Base-by-base conservation (phyloP, 2,329 filamentous ascomycete genomes). In the Orbilia oligospora region DNA sequence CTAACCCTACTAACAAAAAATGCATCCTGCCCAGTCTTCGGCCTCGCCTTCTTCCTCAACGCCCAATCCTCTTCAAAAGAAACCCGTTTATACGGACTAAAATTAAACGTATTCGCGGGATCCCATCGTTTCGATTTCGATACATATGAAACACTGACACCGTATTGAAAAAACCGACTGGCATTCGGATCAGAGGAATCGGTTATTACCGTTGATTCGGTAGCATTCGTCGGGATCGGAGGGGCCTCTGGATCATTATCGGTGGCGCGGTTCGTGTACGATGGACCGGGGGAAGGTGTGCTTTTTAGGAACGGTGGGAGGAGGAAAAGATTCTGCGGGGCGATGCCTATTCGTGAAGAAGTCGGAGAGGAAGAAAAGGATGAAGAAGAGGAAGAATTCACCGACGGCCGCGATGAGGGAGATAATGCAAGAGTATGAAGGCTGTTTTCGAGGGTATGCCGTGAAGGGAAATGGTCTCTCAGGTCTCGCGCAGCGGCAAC, bases 1-100 rank as follows among this genome's bases (percentile, higher is more conserved):
- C 92, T 93, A n/a, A 97, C 87, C 24, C 91, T 90, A 83, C 92
- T 89, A 82, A 96, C 91, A 85, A 99, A 99, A 86, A 97, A 98
- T 73, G 96, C 93, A 87, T 99, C 96, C 85, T 99, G 94, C 16
- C 96, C 96, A 64, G 92, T 96, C 75, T 90, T 91, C 63, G 91
- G 92, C 24, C 92, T 90, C 80, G 86, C 88, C 81, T 86, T 87
- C 83, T 90, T 89, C 82, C 88, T 87, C 46, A 64, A 5, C 30
- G n/a, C 55, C 76, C 76, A 79, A 81, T 87, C 84, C 81, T 86
- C 86, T 64, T 87, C 87, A 76, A 86, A 87, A 78, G 88, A 88
- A 80, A 88, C 89, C 64, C 87, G 87, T 82, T 89, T 87, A 84
- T 90, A 87, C 83, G 82, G 81, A 83, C 91, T 90, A 86, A 93